These are phyloP conservation scores for Drechslerella stenobrocha DNA, from an alignment of 2,329 filamentous ascomycete species.

Conservation along the genomic window DNA sequence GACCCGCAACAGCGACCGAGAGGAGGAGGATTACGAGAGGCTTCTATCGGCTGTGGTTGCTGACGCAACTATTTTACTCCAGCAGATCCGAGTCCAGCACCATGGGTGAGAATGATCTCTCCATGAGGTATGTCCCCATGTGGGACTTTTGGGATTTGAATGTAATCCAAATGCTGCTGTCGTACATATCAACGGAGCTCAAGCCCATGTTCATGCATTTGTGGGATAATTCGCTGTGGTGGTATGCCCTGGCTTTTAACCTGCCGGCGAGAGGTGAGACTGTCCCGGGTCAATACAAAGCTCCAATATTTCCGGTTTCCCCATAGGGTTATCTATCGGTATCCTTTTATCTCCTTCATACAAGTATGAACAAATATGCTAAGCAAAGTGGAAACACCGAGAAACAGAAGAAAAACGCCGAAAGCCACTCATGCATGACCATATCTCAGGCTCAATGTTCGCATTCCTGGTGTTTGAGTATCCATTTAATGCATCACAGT, in stretches of 20 bases:
- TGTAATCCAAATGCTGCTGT: slow-evolving; percentile 12
- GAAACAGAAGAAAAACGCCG: slow-evolving; percentile 1
- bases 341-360: too few species aligned
- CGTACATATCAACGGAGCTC: slow-evolving; percentile 10
- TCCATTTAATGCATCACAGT: slow-evolving; percentile 7
- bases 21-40: neutral
- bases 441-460: slow-evolving; percentile 9
- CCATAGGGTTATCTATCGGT: neutral
- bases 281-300: neutral
- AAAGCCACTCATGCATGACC: neutral
- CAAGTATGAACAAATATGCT: too few species aligned
- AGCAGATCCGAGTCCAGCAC: neutral
- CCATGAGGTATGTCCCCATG: neutral
- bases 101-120: neutral
- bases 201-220: slow-evolving; percentile 5
- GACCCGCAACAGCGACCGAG: slow-evolving; percentile 2
- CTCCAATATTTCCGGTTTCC: neutral
- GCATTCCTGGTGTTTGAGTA: slow-evolving; percentile 17
- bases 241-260: slow-evolving; percentile 11
- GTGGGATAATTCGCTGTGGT: slow-evolving; percentile 2
- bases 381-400: neutral
- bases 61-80: slow-evolving; percentile 9
- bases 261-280: neutral
- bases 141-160: slow-evolving; percentile 19
- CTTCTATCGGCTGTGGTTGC: slow-evolving; percentile 8